Percentiles rank a stretch among this genome's conserved stretches.
These are phyloP conservation scores for Penicillium sp. DNA, from an alignment of 2,329 filamentous ascomycete species.

Conservation along the genomic window DNA sequence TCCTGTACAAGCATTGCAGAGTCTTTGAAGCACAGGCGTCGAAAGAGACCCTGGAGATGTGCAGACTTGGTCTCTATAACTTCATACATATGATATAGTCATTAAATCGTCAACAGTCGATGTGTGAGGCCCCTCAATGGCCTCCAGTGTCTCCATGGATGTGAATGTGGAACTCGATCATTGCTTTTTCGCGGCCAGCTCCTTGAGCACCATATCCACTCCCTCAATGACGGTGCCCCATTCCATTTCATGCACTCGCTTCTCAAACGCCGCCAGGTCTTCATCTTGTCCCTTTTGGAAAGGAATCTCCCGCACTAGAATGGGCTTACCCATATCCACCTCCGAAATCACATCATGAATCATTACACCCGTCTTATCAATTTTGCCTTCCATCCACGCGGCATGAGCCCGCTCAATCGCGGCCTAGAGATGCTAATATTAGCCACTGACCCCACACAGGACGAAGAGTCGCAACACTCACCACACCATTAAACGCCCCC, in stretches of 20 bases:
- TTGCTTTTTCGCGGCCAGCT: conserved; percentile 26
- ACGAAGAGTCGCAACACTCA: conserved; percentile 24
- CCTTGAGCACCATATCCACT: conserved; percentile 41
- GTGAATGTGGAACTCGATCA: not conserved
- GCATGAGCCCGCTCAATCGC: conserved; percentile 77
- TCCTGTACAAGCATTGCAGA: not conserved
- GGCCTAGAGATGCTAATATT: conserved; percentile 31
- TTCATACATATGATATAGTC: conserved; percentile 18
- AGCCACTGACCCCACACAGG: not conserved
- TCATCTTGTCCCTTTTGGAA: conserved; percentile 61
- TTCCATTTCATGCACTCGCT: conserved; percentile 72
- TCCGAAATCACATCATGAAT: conserved; percentile 78
- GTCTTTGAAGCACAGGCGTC: not conserved
- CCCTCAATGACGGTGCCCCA: conserved; percentile 78
- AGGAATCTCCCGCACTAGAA: conserved; percentile 68
- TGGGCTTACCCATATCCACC: conserved; percentile 75
- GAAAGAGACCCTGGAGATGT: not conserved
- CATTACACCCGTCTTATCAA: conserved; percentile 77
- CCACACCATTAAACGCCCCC: conserved; percentile 72
- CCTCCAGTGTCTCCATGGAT: not conserved
- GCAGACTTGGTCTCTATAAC: conserved; percentile 7
- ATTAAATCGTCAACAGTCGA: conserved; percentile 22
- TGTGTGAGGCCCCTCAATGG: not conserved
- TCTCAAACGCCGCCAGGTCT: conserved; percentile 63
- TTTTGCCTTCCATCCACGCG: conserved; percentile 67